Evolutionary conservation across 495 filamentous ascomycete genomes (phyloP).

Genomic region (Amniculicola lignicola): DNA sequence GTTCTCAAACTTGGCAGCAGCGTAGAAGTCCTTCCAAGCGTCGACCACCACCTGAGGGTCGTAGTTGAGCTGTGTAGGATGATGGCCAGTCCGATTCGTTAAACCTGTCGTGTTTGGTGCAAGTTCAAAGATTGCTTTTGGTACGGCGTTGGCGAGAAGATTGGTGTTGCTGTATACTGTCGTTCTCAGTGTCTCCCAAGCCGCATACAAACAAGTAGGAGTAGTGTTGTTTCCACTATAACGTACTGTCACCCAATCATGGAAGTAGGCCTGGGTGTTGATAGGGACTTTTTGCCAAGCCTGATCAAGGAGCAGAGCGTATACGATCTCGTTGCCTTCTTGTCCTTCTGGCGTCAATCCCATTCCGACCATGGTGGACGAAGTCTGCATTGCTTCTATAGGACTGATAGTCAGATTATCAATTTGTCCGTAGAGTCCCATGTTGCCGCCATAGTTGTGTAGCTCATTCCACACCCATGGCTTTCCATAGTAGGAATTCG

Average conservation of each 20-base stretch:
- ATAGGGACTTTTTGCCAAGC: slow-evolving; percentile 49
- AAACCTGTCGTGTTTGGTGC: slow-evolving; percentile 45
- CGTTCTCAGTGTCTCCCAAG: slow-evolving; percentile 50
- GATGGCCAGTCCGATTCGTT: slow-evolving; percentile 43
- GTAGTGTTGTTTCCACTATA: slow-evolving; percentile 42
- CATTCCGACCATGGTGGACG: slow-evolving; percentile 46
- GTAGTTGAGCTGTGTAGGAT: slow-evolving; percentile 49
- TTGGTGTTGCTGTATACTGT: slow-evolving; percentile 55
- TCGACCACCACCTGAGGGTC: slow-evolving; percentile 42
- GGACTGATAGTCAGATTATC: slow-evolving; percentile 50
- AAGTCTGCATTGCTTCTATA: slow-evolving; percentile 45
- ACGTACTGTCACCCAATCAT: slow-evolving; percentile 47
- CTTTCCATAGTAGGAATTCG: slow-evolving; percentile 52
- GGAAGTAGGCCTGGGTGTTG: slow-evolving; percentile 48
- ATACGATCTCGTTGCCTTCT: slow-evolving; percentile 57
- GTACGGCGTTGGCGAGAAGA: slow-evolving; percentile 43
- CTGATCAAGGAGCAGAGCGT: slow-evolving; percentile 52
- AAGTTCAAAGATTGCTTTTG: slow-evolving; percentile 49
- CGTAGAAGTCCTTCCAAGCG: slow-evolving; percentile 46
- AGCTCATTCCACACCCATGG: slow-evolving; percentile 46
- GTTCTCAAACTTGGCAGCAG: slow-evolving; percentile 40
- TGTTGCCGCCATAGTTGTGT: slow-evolving; percentile 52
- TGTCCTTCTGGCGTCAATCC: slow-evolving; percentile 52
- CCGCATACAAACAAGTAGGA: slow-evolving; percentile 43
- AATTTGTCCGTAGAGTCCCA: slow-evolving; percentile 54